Base-by-base conservation (phyloP, 306 rosid genomes). In the Ziziphus jujuba region DNA sequence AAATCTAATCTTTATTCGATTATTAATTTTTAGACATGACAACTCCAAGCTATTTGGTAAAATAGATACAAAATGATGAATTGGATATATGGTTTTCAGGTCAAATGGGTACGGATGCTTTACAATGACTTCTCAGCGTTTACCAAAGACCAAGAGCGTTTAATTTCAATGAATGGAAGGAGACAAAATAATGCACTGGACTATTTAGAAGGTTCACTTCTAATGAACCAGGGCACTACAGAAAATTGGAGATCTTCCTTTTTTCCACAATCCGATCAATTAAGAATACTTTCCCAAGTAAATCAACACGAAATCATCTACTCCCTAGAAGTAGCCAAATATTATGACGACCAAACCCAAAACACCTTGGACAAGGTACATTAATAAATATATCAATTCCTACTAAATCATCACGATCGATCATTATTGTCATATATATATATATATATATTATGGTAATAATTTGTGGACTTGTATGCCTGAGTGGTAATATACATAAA, bases 181-280 rank as follows among this genome's bases (percentile, higher is more conserved):
- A 73, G 77, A 63, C 68, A 79, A 73, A 67, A 66, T 9, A 68
- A 24, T 43, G 88, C 81, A 56, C 76, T 92, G 45, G 75, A 92
- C 74, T 92, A 89, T 65, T 70, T 83, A 77, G 86, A 90, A 80
- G 98, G 98, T 52, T 76, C 80, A 52, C 79, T 93, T 64, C 81
- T 93, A 44, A 75, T 88, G 77, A 72, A 83, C 73, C 89, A 84
- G 62, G 97, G 96, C 49, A 69, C 95, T 34, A 87, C 84, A 21
- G 77, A 90, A 72, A 93, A 79, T 50, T 93, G 98, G 98, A 77
- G 98, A 75, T 93, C 98, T 65, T 90, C 98, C 61, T 93, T 87
- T 82, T 93, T 90, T 48, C 97, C 98, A 56, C 34, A 25, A 20
- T 75, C 95, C n/a, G 85, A 85, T 48, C 95, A 87, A 80, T 56